Conservation (phyloP, 495 filamentous ascomycete genomes). For the Podospora comata region DNA sequence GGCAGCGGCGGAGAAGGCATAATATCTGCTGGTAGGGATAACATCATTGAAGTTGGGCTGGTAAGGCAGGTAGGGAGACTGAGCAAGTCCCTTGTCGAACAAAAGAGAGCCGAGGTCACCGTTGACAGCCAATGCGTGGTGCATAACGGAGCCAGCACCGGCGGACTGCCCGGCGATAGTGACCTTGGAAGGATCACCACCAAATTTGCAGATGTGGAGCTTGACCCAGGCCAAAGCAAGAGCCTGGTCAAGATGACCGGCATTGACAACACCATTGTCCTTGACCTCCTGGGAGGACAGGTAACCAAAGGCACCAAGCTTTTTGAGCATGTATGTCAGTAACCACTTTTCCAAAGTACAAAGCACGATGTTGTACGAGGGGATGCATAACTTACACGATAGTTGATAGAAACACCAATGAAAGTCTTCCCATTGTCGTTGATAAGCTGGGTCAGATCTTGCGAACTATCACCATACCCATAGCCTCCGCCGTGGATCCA, state of each 20-base stretch:
- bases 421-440: slow-evolving; percentile 46
- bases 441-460: slow-evolving; percentile 38
- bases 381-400: slow-evolving; percentile 21
- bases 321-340: not conserved
- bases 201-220: slow-evolving; percentile 63
- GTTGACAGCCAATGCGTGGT: slow-evolving; percentile 28
- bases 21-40: slow-evolving; percentile 48
- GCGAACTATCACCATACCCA: slow-evolving; percentile 35
- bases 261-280: slow-evolving; percentile 29
- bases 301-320: slow-evolving; percentile 33
- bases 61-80: slow-evolving; percentile 31
- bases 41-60: slow-evolving; percentile 44
- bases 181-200: slow-evolving; percentile 62
- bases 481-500: slow-evolving; percentile 53
- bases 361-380: not conserved
- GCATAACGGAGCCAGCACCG: slow-evolving; percentile 52
- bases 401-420: slow-evolving; percentile 48
- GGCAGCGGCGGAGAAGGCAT: slow-evolving; percentile 50
- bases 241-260: slow-evolving; percentile 54
- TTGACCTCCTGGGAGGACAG: slow-evolving; percentile 28
- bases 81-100: slow-evolving; percentile 29
- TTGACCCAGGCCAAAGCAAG: slow-evolving; percentile 72
- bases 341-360: not conserved
- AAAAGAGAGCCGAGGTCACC: slow-evolving; percentile 27
- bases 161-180: slow-evolving; percentile 72